Evolutionary conservation across 768 basidiomycete species (phyloP), one percentile per base, ranked within the genome.

Genomic region (Dendrothele bispora): DNA sequence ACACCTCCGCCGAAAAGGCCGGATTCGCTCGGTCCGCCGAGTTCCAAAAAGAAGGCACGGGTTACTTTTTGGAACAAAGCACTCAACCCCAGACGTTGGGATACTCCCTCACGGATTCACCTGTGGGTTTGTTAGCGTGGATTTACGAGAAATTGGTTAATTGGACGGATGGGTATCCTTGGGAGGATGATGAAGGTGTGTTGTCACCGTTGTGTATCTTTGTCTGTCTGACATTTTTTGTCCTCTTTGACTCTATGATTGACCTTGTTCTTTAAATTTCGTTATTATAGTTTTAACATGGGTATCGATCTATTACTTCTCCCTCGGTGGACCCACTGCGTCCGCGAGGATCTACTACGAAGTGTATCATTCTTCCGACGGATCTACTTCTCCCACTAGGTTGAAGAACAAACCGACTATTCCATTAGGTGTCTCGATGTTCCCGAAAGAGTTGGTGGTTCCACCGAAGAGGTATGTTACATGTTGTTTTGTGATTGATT

Each of bases 341-440:
- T 76, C 83, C 0, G 18, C 77, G 7, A 68, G 82, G 11, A 82
- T 83, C 17, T 85, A 84, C 59, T 83, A 76, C 55, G 84, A 85
- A 55, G 52, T 58, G 17, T 48, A 26, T 38, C 59, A 61, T 26
- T 54, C 51, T 15, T 54, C 56, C 20, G 42, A 45, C 11, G 50
- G 49, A 26, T 49, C 39, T 15, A 28, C 48, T 18, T 20, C 54
- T 14, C 20, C 46, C 22, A 25, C 18, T 11, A n/a, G n/a, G n/a
- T n/a, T n/a, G n/a, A 1, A 46, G 17, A 47, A 42, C 18, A 39
- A 32, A 21, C 47, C 61, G 14, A 32, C 53, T 14, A 69, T 79
- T 35, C 82, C 80, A 2, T 54, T 73, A 42, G 80, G 82, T 0
- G 49, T 70, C 17, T 80, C 79, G 3, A 65, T 62, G 49, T 83